Conservation (phyloP, 1,284 basidiomycete genomes). For the Cutaneotrichosporon sp. region DNA sequence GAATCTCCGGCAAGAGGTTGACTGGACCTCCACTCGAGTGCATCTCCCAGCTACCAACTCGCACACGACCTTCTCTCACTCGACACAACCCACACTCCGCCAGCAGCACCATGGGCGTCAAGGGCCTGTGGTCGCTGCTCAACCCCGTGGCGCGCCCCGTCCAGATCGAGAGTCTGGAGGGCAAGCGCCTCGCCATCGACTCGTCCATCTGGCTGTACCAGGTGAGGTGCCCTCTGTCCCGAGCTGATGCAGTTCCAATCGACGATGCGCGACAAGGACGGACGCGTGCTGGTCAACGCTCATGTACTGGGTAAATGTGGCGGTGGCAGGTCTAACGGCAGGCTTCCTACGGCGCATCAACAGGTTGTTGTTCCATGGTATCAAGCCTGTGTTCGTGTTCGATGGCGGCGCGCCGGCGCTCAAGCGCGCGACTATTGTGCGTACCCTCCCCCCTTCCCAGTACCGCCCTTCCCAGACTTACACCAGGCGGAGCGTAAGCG, state of each 20-base stretch:
- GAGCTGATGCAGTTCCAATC: constrained; percentile 76
- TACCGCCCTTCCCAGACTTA: constrained; percentile 60
- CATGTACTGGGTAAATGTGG: constrained; percentile 74
- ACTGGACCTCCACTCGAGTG: constrained; percentile 6
- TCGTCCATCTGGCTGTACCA: constrained; percentile 98
- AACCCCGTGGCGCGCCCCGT: constrained; percentile 85
- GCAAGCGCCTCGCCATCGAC: constrained; percentile 91
- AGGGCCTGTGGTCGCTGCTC: constrained; percentile 90
- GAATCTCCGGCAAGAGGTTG: not conserved
- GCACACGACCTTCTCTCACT: too few species aligned
- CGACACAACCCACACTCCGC: not conserved
- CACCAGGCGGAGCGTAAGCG: constrained; percentile 75
- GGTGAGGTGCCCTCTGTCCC: constrained; percentile 26
- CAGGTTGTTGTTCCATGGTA: constrained; percentile 94
- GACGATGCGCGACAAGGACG: constrained; percentile 98
- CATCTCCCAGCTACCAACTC: not conserved
- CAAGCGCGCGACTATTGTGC: constrained; percentile 82
- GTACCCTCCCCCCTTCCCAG: constrained; percentile 14
- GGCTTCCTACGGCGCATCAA: constrained; percentile 84
- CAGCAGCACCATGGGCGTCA: constrained; percentile 74
- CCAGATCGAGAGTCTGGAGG: constrained; percentile 88
- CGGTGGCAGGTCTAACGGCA: constrained; percentile 14
- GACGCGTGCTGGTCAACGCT: constrained; percentile 84
- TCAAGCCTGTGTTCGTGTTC: constrained; percentile 96
- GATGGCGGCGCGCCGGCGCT: constrained; percentile 89